These are phyloP conservation scores for Udeniomyces megalosporus DNA, from an alignment of 768 basidiomycete genomes.

Conservation along the genomic window DNA sequence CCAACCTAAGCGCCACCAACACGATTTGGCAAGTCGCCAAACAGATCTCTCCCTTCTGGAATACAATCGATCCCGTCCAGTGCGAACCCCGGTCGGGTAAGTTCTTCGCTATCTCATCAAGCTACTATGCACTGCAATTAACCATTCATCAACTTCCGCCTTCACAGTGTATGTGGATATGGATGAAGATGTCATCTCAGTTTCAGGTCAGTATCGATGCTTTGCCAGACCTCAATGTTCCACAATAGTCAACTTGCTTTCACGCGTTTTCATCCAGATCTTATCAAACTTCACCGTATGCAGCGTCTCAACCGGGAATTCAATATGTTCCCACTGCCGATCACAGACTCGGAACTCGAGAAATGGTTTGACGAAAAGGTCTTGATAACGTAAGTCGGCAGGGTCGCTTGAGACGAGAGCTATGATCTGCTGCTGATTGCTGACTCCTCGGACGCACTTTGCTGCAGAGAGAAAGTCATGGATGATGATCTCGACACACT, in stretches of 20 bases:
- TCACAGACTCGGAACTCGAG: conserved; percentile 48
- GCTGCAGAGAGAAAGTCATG: conserved; percentile 52
- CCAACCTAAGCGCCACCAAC: conserved; percentile 36
- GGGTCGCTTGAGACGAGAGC: neutral
- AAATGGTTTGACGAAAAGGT: conserved; percentile 64
- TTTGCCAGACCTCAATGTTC: no score
- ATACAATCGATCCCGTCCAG: conserved; percentile 59
- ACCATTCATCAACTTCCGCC: neutral
- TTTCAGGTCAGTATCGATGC: conserved; percentile 16
- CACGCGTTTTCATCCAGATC: no score
- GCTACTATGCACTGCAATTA: neutral
- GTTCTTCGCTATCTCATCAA: neutral
- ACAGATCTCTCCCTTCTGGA: conserved; percentile 85
- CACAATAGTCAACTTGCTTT: no score
- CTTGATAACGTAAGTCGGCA: conserved; percentile 61
- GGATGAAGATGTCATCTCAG: neutral
- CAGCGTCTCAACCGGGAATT: conserved; percentile 61
- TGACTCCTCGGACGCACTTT: neutral
- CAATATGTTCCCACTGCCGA: conserved; percentile 63
- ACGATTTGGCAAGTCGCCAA: conserved; percentile 58
- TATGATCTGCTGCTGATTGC: neutral
- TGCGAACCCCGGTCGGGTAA: conserved; percentile 69
- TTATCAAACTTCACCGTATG: conserved; percentile 61
- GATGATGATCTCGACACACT: conserved; percentile 44
- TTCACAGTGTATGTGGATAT: neutral